These are phyloP conservation scores for Leucocoprinus leucothites DNA, from an alignment of 768 basidiomycete genomes.

Conservation along the genomic window DNA sequence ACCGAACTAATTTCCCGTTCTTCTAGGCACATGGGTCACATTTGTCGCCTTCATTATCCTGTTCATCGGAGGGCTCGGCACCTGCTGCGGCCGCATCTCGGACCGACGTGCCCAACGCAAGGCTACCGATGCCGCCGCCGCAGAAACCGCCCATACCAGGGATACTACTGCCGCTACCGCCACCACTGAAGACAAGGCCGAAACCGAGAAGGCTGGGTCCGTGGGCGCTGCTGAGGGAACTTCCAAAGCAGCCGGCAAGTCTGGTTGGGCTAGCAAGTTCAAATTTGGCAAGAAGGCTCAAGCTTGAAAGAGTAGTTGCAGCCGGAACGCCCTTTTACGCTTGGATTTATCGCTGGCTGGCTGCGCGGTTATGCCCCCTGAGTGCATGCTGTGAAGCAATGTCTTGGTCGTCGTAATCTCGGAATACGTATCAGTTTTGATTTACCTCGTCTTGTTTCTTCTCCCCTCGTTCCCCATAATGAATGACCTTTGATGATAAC, in stretches of 20 bases:
- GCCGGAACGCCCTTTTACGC: neutral
- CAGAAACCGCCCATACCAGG: neutral
- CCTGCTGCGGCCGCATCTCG: slow-evolving; percentile 13
- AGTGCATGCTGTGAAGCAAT: no score
- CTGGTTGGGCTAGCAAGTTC: slow-evolving; percentile 2
- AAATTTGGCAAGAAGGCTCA: slow-evolving; percentile 8
- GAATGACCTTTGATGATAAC: no score
- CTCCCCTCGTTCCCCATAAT: no score
- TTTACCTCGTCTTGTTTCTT: no score
- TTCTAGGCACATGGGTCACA: slow-evolving; percentile 15
- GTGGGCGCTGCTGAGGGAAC: neutral
- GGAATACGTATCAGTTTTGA: no score
- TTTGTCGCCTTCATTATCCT: slow-evolving; percentile 13
- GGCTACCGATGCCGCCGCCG: neutral
- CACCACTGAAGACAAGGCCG: neutral
- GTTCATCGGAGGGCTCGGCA: slow-evolving; percentile 12
- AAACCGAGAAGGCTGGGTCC: neutral
- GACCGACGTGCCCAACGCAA: neutral
- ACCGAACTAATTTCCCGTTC: neutral
- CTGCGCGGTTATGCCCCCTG: no score
- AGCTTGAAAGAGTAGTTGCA: neutral
- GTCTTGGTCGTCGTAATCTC: no score
- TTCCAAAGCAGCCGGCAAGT: neutral
- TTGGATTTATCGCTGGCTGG: no score
- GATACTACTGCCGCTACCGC: neutral